Percentiles rank a stretch among this genome's conserved stretches.
Conservation (phyloP, 306 rosid genomes). For the Acacia melanoxylon region DNA sequence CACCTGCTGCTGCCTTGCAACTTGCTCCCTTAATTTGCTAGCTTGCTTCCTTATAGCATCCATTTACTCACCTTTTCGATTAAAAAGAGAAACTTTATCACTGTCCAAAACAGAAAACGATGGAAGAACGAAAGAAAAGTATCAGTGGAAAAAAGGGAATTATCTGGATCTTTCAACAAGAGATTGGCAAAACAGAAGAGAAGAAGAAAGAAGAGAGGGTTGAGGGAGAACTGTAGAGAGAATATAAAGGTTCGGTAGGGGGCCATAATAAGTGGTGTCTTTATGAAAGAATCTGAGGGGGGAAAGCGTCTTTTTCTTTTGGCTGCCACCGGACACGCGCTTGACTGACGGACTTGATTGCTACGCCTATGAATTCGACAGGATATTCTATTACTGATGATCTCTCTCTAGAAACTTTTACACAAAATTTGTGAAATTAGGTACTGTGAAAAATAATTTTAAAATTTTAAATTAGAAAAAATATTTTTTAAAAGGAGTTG, state of each 20-base stretch:
- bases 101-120: constrained; percentile 16
- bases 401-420: neutral
- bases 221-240: neutral
- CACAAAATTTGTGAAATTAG: neutral
- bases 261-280: neutral
- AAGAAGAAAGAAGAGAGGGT: neutral
- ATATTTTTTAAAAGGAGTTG: too few species aligned
- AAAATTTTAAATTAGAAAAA: too few species aligned
- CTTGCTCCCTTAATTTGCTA: constrained; percentile 85
- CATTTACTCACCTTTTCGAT: constrained; percentile 55
- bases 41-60: constrained; percentile 94
- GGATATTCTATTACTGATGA: neutral
- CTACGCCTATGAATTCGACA: neutral
- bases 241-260: constrained; percentile 11
- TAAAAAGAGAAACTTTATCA: constrained; percentile 25
- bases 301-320: constrained; percentile 15
- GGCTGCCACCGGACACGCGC: constrained; percentile 29
- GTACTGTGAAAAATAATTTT: too few species aligned
- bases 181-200: constrained; percentile 11
- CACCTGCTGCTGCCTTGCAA: constrained; percentile 93
- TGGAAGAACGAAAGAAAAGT: constrained; percentile 4
- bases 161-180: constrained; percentile 12
- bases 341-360: constrained; percentile 27
- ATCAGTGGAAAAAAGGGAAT: constrained; percentile 12
- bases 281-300: constrained; percentile 6